A percentile compares a stretch with the other conserved stretches of the same genome.
phyloP scores from a whole-genome alignment of 345 rosid genomes.

The Hirschfeldia incana region DNA sequence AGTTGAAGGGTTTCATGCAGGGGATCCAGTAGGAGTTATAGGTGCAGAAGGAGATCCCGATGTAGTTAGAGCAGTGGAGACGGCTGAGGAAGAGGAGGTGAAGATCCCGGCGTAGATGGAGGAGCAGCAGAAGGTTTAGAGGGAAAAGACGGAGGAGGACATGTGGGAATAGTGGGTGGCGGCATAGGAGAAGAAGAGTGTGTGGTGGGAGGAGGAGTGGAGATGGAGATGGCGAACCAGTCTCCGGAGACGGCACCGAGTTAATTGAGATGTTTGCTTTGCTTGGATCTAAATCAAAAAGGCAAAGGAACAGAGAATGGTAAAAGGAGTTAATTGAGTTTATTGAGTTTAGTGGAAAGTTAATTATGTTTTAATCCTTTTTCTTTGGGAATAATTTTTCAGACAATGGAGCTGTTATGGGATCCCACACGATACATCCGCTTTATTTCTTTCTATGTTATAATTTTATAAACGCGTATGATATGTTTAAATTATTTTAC shows the following conservation, averaged over 20 bases:
- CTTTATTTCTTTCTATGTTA: constrained; percentile 35
- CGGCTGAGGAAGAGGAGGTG: too few relatives aligned
- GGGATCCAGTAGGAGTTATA: background rate
- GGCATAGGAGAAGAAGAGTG: too few relatives aligned
- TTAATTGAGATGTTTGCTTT: constrained; percentile 48
- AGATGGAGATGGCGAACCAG: constrained; percentile 45
- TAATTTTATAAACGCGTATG: background rate
- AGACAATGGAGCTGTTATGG: constrained; percentile 32
- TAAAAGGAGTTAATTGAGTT: background rate
- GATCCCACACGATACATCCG: constrained; percentile 59
- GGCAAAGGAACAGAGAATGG: background rate
- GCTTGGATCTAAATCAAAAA: constrained; percentile 27
- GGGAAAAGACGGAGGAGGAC: too few relatives aligned
- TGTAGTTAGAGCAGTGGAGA: too few relatives aligned
- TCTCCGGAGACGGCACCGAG: constrained; percentile 49
- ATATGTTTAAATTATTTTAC: background rate
- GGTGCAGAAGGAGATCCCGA: too few relatives aligned
- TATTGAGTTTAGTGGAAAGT: too few relatives aligned
- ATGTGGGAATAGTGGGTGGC: too few relatives aligned
- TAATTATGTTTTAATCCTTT: background rate
- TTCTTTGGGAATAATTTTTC: background rate
- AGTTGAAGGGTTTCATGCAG: constrained; percentile 21
- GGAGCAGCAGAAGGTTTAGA: too few relatives aligned
- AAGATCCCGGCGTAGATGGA: too few relatives aligned
- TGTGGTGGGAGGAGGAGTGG: too few relatives aligned